These are phyloP conservation scores for Ormosia emarginata DNA, from an alignment of 306 rosid species.

Conservation along the genomic window DNA sequence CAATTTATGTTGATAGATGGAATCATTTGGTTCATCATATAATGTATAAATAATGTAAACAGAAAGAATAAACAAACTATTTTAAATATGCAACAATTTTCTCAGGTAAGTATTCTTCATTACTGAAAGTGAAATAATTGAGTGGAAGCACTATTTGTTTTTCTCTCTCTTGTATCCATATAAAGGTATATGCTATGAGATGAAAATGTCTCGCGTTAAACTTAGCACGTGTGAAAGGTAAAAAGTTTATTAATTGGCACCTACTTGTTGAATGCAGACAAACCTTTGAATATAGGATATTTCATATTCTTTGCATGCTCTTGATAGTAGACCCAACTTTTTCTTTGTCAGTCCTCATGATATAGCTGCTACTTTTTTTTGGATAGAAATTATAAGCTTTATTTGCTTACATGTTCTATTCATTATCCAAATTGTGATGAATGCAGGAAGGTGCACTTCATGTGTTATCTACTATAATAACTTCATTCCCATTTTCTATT, in stretches of 20 bases:
- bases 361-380: not conserved
- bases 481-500: constrained; percentile 60
- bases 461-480: constrained; percentile 51
- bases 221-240: not conserved
- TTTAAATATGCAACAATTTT: not conserved
- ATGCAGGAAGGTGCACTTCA: constrained; percentile 78
- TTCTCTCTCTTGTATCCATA: not conserved
- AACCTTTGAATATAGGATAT: not conserved
- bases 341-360: not conserved
- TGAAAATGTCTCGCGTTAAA: not conserved
- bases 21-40: constrained; percentile 6
- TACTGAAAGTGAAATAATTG: not conserved
- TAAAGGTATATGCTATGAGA: not conserved
- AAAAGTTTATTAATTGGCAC: not conserved
- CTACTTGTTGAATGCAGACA: not conserved
- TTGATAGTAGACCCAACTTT: constrained; percentile 12
- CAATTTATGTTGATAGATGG: not conserved
- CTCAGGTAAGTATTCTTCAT: not conserved
- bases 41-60: not conserved
- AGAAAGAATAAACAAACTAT: not conserved
- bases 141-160: not conserved
- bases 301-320: constrained; percentile 14
- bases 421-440: constrained; percentile 27
- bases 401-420: constrained; percentile 13
- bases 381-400: not conserved